These are phyloP conservation scores for Hyphopichia wangnamkhiaoensis DNA, from an alignment of 1,139 yeast species.

Conservation along the genomic window DNA sequence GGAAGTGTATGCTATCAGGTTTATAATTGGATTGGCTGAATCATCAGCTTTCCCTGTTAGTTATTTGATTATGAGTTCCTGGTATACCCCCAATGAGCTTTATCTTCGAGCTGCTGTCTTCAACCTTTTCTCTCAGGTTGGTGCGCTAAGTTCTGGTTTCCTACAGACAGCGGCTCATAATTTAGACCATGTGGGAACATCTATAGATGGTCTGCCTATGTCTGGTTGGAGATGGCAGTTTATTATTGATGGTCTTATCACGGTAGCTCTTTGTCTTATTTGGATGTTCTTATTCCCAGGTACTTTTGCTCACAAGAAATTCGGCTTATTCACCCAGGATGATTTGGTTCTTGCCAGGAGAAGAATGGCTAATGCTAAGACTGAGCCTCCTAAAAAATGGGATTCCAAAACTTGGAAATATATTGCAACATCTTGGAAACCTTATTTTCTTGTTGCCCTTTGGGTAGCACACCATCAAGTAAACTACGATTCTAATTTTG, in stretches of 20 bases:
- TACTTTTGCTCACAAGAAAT: constrained; percentile 41
- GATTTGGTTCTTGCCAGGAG: constrained; percentile 53
- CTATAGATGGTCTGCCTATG: constrained; percentile 12
- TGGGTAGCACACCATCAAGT: not conserved
- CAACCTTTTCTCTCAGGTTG: constrained; percentile 51
- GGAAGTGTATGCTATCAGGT: constrained; percentile 27
- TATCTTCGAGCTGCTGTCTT: constrained; percentile 54
- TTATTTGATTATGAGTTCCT: constrained; percentile 24
- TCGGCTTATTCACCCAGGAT: constrained; percentile 43
- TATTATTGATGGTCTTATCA: constrained; percentile 54
- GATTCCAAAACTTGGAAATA: not conserved
- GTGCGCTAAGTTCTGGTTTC: constrained; percentile 55
- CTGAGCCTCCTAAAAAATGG: not conserved
- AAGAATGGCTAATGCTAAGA: constrained; percentile 27
- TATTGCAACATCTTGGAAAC: not conserved
- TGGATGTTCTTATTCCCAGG: constrained; percentile 60
- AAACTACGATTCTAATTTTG: not conserved
- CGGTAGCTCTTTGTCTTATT: constrained; percentile 51
- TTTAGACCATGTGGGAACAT: constrained; percentile 38
- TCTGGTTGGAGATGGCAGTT: constrained; percentile 66
- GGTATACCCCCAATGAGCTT: constrained; percentile 45
- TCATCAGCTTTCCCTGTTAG: constrained; percentile 26
- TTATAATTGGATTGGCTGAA: constrained; percentile 33
- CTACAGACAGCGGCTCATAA: constrained; percentile 52
- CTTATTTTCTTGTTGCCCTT: not conserved